Conservation (phyloP, 2,329 filamentous ascomycete genomes). For the Lojkania enalia region DNA sequence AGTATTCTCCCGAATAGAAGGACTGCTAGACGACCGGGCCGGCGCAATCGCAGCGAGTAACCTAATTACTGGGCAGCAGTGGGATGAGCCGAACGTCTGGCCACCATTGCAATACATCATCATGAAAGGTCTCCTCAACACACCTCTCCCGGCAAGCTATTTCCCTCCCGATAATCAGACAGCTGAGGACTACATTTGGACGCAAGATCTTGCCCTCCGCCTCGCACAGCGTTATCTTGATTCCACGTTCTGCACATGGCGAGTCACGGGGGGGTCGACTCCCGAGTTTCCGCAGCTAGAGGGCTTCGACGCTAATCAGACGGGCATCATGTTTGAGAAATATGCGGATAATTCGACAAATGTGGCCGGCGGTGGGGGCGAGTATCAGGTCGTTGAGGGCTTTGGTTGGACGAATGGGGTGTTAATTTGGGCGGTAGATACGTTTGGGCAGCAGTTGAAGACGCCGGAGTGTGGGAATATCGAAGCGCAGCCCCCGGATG, state of each 20-base stretch:
- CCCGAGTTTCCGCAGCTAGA: conserved; percentile 37
- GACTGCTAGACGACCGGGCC: conserved; percentile 55
- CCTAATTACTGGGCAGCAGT: conserved; percentile 64
- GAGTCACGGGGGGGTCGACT: conserved; percentile 66
- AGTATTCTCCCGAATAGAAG: conserved; percentile 58
- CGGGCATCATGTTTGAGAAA: conserved; percentile 72
- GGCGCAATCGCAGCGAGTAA: conserved; percentile 68
- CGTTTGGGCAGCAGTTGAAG: conserved; percentile 60
- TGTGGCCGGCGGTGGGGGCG: conserved; percentile 65
- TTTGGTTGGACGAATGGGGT: conserved; percentile 74
- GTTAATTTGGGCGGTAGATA: conserved; percentile 66
- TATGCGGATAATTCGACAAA: conserved; percentile 65
- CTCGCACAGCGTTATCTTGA: conserved; percentile 69
- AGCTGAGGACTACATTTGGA: conserved; percentile 52
- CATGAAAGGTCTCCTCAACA: conserved; percentile 64
- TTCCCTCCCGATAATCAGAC: conserved; percentile 50
- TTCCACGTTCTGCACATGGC: conserved; percentile 71
- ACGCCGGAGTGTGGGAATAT: conserved; percentile 54
- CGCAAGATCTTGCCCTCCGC: conserved; percentile 60
- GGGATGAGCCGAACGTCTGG: conserved; percentile 73
- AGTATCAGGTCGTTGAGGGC: conserved; percentile 70
- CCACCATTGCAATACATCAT: conserved; percentile 67
- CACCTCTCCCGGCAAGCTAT: conserved; percentile 58
- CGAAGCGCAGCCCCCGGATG: conserved; percentile 27
- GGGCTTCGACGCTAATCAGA: conserved; percentile 47